A percentile compares a stretch with the other conserved stretches of the same genome.
Evolutionary conservation across 2,329 filamentous ascomycete genomes (phyloP).

Genomic region (Trichoderma atroviride): DNA sequence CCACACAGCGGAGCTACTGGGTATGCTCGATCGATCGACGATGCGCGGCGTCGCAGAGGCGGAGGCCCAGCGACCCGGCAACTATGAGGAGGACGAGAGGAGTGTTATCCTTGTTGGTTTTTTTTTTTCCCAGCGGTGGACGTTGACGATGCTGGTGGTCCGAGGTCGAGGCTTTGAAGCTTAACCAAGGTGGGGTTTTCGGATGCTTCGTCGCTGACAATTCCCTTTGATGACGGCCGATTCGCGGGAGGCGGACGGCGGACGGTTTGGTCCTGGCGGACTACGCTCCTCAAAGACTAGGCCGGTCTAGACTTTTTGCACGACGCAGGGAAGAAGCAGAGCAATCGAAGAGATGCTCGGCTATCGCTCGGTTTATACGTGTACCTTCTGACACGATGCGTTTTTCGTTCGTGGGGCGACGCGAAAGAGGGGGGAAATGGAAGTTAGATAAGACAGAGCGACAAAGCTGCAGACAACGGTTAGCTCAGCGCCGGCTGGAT

Average conservation of each 20-base stretch:
- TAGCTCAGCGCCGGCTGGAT: constrained; percentile 4
- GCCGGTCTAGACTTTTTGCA: constrained; percentile 25
- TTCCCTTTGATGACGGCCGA: constrained; percentile 19
- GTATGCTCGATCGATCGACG: constrained; percentile 8
- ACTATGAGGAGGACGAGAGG: constrained; percentile 1
- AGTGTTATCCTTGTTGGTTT: neutral
- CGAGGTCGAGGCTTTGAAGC: constrained; percentile 21
- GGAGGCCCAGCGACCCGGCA: constrained; percentile 25
- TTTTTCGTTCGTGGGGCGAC: constrained; percentile 12
- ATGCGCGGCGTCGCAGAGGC: constrained; percentile 14
- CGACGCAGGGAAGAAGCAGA: constrained; percentile 2
- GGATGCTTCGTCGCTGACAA: constrained; percentile 22
- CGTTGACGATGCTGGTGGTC: constrained; percentile 13
- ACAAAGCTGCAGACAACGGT: neutral
- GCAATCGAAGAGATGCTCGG: constrained; percentile 9
- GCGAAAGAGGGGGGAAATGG: neutral
- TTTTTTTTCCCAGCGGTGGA: neutral
- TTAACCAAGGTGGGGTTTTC: constrained; percentile 20
- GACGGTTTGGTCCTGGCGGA: constrained; percentile 21
- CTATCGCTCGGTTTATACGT: constrained; percentile 22
- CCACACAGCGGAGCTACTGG: constrained; percentile 13
- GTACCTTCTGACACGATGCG: constrained; percentile 2
- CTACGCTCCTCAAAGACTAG: constrained; percentile 22
- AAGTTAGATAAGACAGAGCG: neutral
- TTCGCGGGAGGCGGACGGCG: constrained; percentile 26